Percentiles rank a stretch among this genome's conserved stretches.
Evolutionary conservation across 441 rosid genomes (phyloP).

Genomic region (California macrophylla): DNA sequence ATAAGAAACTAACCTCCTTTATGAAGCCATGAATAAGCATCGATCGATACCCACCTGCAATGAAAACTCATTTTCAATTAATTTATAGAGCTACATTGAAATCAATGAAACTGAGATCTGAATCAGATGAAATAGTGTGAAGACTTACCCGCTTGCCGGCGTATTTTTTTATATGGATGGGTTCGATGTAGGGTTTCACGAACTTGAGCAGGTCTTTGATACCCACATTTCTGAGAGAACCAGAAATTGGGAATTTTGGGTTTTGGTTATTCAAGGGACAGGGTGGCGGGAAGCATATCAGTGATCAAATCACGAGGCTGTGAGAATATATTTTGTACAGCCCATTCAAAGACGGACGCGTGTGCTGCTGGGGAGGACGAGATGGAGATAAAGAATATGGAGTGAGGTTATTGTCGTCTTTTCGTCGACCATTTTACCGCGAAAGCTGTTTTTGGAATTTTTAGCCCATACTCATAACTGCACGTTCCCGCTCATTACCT

Average conservation of each 20-base stretch:
- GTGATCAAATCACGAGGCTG: not conserved
- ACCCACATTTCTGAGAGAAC: conserved; percentile 39
- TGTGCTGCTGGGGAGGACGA: too few species aligned
- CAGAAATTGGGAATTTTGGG: not conserved
- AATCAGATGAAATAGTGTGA: not conserved
- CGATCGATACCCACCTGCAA: conserved; percentile 78
- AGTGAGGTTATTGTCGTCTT: too few species aligned
- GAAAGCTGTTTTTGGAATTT: too few species aligned
- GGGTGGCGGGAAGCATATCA: not conserved
- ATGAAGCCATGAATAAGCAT: conserved; percentile 87
- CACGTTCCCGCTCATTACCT: too few species aligned
- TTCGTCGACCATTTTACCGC: too few species aligned
- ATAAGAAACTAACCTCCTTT: conserved; percentile 55
- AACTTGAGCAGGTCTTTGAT: conserved; percentile 76
- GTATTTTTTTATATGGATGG: conserved; percentile 64
- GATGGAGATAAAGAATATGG: too few species aligned
- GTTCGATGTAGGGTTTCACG: conserved; percentile 67
- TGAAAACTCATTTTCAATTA: not conserved
- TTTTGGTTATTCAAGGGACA: not conserved
- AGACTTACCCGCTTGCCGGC: conserved; percentile 55
- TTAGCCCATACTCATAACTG: too few species aligned
- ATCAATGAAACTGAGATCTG: not conserved
- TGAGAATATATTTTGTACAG: not conserved
- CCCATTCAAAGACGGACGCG: too few species aligned
- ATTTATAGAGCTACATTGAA: not conserved